Evolutionary conservation across 2,329 filamentous ascomycete species (phyloP), one percentile per base, ranked within the genome.

Genomic region (Colletotrichum sidae): DNA sequence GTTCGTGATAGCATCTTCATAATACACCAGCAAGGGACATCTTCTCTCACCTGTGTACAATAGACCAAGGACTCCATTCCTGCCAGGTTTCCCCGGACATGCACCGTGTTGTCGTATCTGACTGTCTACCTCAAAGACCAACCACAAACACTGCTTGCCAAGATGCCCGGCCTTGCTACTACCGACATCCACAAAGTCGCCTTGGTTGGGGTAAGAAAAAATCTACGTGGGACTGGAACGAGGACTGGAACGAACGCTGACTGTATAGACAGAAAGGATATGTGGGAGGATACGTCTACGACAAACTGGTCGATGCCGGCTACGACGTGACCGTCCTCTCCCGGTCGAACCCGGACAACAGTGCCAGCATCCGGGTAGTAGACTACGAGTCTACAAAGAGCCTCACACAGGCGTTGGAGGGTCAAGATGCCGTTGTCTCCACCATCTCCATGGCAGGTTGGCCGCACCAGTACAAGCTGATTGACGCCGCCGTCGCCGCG

Each of bases 361-460:
- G 69, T 10, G 69, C 68, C 8, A 72, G 75, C 7, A 73, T 78
- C 35, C 65, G 72, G 2, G 70, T 77, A 10, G 76, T 78, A 34
- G 81, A 80, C 69, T 79, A 78, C 57, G 51, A 52, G 12, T 62
- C 59, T 3, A 72, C 81, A 2, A 72, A 80, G 0, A 83, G 83
- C 33, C 79, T 90, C n/a, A 80, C 75, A 0, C 68, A 77, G 1
- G 84, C 84, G 0, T 81, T 91, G 51, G 69, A 80, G 45, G 86
- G 83, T 50, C 82, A 88, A 59, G 87, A 90, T 67, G 88, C 84
- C 2, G 78, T 89, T 12, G 73, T 88, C 34, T 81, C 80, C 6
- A 75, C 81, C 2, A 76, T 87, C 41, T 79, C 77, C 11, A 70
- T 83, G 6, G 41, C 57, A 6, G 67, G 53, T 9, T 64, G 70